Conservation (phyloP, 306 rosid genomes). For the Corylus avellana region DNA sequence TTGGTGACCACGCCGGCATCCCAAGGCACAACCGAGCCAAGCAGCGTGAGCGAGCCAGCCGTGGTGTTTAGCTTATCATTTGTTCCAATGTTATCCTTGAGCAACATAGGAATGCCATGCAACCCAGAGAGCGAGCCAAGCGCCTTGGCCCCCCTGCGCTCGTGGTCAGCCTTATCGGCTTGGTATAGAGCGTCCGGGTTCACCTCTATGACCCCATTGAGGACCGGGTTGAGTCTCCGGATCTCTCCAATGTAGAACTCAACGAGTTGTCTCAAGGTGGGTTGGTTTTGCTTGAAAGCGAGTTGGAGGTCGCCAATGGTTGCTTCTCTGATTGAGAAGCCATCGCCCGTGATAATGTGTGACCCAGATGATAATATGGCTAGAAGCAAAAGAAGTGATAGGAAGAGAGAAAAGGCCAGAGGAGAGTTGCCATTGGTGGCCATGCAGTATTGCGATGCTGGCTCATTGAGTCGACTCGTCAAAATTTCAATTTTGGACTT, state of each 20-base stretch:
- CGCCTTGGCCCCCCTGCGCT: conserved; percentile 27
- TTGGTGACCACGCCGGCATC: conserved; percentile 51
- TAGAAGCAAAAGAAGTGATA: conserved; percentile 29
- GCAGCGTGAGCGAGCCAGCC: conserved; percentile 57
- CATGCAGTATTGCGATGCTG: conserved; percentile 8
- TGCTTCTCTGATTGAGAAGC: conserved; percentile 44
- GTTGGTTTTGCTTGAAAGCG: conserved; percentile 41
- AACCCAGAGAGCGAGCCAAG: conserved; percentile 17
- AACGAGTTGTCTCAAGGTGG: conserved; percentile 45
- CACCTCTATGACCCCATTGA: conserved; percentile 51
- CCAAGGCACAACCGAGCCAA: conserved; percentile 48
- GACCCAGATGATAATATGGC: background rate
- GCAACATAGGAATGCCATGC: conserved; percentile 64
- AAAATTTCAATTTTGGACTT: no score
- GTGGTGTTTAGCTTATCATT: conserved; percentile 62
- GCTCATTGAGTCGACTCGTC: background rate
- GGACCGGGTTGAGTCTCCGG: conserved; percentile 36
- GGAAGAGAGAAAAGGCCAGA: conserved; percentile 9
- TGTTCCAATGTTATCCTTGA: conserved; percentile 65
- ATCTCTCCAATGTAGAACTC: conserved; percentile 46
- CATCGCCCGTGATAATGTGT: background rate
- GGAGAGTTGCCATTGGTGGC: conserved; percentile 19
- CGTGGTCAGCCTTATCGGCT: conserved; percentile 51
- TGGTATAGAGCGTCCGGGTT: conserved; percentile 49
- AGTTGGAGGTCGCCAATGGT: conserved; percentile 39